Evolutionary conservation across 2,329 filamentous ascomycete genomes (phyloP).

Genomic region (Monilinia fructicola): DNA sequence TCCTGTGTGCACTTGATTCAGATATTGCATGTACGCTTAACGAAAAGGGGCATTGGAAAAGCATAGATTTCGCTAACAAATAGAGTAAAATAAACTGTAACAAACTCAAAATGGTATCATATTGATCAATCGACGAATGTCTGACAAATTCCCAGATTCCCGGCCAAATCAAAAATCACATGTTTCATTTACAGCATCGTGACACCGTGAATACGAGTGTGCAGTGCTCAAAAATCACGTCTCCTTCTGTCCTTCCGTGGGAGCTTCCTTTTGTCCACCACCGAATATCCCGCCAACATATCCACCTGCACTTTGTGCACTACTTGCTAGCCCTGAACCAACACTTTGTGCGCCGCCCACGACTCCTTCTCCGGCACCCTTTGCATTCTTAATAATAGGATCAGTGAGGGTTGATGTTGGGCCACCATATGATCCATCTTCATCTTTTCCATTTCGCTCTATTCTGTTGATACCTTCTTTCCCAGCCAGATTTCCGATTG

Average conservation of each 20-base stretch:
- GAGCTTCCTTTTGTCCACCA: conserved; percentile 19
- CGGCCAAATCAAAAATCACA: not conserved
- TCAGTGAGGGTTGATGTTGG: conserved; percentile 16
- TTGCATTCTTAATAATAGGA: conserved; percentile 23
- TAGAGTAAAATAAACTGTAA: not conserved
- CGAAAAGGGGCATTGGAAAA: no score
- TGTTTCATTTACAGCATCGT: not conserved
- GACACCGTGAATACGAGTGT: not conserved
- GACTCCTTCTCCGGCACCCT: conserved; percentile 25
- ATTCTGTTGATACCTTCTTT: conserved; percentile 66
- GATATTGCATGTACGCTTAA: not conserved
- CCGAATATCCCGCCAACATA: conserved; percentile 26
- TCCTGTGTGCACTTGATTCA: conserved; percentile 37
- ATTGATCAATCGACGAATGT: not conserved
- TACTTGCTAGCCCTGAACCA: conserved; percentile 25
- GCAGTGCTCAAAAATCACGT: not conserved
- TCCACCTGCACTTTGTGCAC: conserved; percentile 27
- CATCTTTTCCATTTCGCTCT: conserved; percentile 64
- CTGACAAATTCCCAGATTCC: not conserved
- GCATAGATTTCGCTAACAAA: not conserved
- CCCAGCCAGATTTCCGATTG: conserved; percentile 60
- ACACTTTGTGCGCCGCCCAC: conserved; percentile 25
- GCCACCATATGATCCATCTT: conserved; percentile 51
- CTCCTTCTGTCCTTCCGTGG: not conserved
- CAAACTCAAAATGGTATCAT: not conserved